These are phyloP conservation scores for Penicillium sp. DNA, from an alignment of 2,329 filamentous ascomycete genomes.

Conservation along the genomic window DNA sequence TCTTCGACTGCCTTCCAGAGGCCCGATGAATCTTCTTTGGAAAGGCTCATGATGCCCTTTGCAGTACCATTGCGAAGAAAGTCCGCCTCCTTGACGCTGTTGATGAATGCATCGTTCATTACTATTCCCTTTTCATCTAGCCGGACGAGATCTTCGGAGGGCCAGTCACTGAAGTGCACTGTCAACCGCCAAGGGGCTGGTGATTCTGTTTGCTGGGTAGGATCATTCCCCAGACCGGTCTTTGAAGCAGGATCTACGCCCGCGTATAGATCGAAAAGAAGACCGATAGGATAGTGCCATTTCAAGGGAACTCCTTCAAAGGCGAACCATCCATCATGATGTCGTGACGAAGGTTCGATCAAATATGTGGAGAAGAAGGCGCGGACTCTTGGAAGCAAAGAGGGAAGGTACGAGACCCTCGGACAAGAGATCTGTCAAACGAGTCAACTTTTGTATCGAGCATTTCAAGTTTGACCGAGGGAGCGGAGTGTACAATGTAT, in stretches of 20 bases:
- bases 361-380: conserved; percentile 55
- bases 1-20: conserved; percentile 76
- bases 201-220: conserved; percentile 13
- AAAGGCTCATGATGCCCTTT: conserved; percentile 83
- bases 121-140: conserved; percentile 51
- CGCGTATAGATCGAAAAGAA: conserved; percentile 64
- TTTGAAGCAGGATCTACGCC: conserved; percentile 45
- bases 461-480: not conserved
- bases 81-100: conserved; percentile 73
- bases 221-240: conserved; percentile 14
- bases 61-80: conserved; percentile 82
- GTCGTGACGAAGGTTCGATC: conserved; percentile 50
- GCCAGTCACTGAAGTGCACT: conserved; percentile 56
- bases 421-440: conserved; percentile 51
- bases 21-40: conserved; percentile 73
- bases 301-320: conserved; percentile 64
- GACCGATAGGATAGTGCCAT: conserved; percentile 65
- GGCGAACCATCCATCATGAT: conserved; percentile 57
- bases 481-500: conserved; percentile 49
- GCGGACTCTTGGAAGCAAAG: conserved; percentile 57
- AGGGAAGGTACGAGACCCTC: conserved; percentile 62
- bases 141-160: conserved; percentile 52
- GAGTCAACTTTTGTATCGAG: not conserved
- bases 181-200: conserved; percentile 57
- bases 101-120: conserved; percentile 61